phyloP scores from a whole-genome alignment of 148 eudicot species.

The Polygonum aviculare region DNA sequence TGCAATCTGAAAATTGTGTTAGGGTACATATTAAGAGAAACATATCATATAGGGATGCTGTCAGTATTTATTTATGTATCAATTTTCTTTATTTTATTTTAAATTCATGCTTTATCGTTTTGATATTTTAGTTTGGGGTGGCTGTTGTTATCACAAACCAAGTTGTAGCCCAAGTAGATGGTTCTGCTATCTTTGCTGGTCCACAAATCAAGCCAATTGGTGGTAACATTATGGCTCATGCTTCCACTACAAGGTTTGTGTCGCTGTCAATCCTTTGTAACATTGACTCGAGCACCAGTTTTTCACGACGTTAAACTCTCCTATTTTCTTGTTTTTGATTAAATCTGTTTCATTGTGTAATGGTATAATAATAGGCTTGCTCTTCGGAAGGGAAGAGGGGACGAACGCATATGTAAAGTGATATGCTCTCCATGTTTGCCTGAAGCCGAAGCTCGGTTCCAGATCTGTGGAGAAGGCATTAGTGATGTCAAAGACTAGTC shows the following conservation, averaged over 20 bases:
- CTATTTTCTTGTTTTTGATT: not conserved
- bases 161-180: conserved; percentile 97
- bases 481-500: conserved; percentile 76
- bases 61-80: not conserved
- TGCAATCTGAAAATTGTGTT: not conserved
- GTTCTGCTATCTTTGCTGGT: conserved; percentile 89
- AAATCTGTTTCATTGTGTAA: not conserved
- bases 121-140: conserved; percentile 59
- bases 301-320: not conserved
- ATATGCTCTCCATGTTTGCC: conserved; percentile 94
- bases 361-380: conserved; percentile 49
- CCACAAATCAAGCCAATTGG: conserved; percentile 96
- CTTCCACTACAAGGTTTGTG: conserved; percentile 83
- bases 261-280: not conserved
- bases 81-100: not conserved
- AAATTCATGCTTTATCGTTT: not conserved
- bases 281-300: not conserved
- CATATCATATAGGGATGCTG: not conserved
- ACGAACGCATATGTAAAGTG: conserved; percentile 91
- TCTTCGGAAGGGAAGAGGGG: conserved; percentile 84
- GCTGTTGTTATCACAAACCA: conserved; percentile 96
- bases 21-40: not conserved
- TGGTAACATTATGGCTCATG: conserved; percentile 98
- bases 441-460: conserved; percentile 96
- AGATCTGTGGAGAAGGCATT: conserved; percentile 70